Conservation (phyloP, 352 stramenopile genomes). For the Pythium diclinum region DNA sequence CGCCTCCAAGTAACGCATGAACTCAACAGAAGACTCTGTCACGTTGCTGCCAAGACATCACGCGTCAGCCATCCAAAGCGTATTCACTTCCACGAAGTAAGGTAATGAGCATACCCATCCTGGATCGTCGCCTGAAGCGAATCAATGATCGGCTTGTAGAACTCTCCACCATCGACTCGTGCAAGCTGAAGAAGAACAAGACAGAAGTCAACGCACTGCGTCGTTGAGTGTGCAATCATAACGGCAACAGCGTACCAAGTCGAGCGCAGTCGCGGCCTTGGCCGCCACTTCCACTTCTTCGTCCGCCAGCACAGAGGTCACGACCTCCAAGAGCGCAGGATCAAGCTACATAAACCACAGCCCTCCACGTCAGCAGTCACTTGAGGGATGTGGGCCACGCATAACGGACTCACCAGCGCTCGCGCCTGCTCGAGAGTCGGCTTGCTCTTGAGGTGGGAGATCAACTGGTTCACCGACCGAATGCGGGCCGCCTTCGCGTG, state of each 20-base stretch:
- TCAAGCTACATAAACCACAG: slow-evolving; percentile 19
- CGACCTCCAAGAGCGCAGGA: slow-evolving; percentile 42
- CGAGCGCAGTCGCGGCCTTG: slow-evolving; percentile 56
- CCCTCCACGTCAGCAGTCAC: not conserved
- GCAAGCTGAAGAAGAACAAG: slow-evolving; percentile 33
- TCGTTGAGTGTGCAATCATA: not conserved
- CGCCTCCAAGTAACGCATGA: slow-evolving; percentile 73
- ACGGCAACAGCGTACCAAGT: slow-evolving; percentile 37
- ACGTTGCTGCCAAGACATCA: slow-evolving; percentile 22
- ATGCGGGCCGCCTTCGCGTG: slow-evolving; percentile 51
- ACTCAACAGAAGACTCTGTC: slow-evolving; percentile 60
- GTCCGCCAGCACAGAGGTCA: slow-evolving; percentile 61
- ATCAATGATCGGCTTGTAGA: slow-evolving; percentile 54
- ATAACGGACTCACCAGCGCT: slow-evolving; percentile 36
- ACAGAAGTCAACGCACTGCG: too few species aligned
- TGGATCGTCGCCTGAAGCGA: slow-evolving; percentile 36
- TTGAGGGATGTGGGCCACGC: not conserved
- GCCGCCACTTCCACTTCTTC: slow-evolving; percentile 69
- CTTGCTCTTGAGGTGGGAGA: slow-evolving; percentile 53
- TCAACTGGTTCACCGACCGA: slow-evolving; percentile 73
- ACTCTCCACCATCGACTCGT: slow-evolving; percentile 30
- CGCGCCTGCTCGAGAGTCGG: slow-evolving; percentile 47
- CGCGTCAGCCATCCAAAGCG: not conserved
- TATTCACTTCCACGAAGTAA: not conserved
- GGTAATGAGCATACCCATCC: slow-evolving; percentile 6